Base-by-base conservation (phyloP, 345 rosid species). In the Arabis alpina region DNA sequence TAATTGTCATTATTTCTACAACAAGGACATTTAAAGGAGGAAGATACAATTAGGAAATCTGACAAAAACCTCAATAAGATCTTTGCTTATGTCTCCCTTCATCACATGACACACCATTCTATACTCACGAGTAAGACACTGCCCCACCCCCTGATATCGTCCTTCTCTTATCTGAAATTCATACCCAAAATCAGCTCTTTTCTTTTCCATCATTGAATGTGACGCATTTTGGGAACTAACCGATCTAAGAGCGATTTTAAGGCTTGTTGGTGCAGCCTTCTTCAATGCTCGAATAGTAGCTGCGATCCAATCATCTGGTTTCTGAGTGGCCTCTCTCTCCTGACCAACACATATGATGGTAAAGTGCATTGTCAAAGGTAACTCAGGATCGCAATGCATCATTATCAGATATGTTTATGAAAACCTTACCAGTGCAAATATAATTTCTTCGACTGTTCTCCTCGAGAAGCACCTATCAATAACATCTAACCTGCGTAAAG, bases 201-300 rank as follows among this genome's bases (percentile, higher is more conserved):
- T 66, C 25, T 56, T 8, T 28, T 3, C 16, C 37, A 28, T 54
- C 41, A 15, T 25, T 56, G 32, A 11, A 15, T 65, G 27, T 58
- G 40, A 37, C 10, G 23, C 27, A 50, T 16, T 11, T 3, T 15
- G 9, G 2, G 4, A 27, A 64, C 84, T 54, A 82, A 92, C 98
- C 62, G 89, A 86, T 88, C 84, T 80, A 66, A 89, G 94, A 55
- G 88, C 77, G 54, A 89, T 80, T 76, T 89, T 92, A 70, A 92
- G 96, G 81, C 98, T 92, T 45, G 87, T 80, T 42, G 98, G 98
- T 11, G 92, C 89, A 72, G 95, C 92, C 75, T 82, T 84, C 81
- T 81, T 89, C 77, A 92, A 44, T 5, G 81, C 71, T 62, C 61
- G 57, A 61, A 86, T 76, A 8, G 86, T 77, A 27, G 74, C 16